Evolutionary conservation across 192 early-diverging fungal genomes (phyloP).

Genomic region (Umbelopsis isabellina): DNA sequence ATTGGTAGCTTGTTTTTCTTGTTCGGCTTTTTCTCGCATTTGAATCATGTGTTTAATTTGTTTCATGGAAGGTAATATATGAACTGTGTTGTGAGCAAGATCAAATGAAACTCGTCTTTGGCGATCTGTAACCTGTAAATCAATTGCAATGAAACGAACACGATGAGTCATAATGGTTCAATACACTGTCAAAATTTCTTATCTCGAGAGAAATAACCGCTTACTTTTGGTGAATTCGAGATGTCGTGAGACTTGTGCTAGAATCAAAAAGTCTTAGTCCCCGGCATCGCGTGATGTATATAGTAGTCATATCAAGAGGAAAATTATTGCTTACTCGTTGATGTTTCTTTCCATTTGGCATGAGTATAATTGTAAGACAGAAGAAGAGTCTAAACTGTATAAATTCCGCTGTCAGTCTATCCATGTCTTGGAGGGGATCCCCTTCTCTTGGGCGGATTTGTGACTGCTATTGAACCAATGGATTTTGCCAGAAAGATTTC

Average conservation of each 20-base stretch:
- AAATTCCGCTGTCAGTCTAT: neutral
- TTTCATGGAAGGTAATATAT: conserved; percentile 39
- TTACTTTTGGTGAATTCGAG: conserved; percentile 1
- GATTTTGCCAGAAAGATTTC: no score
- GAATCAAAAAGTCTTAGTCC: neutral
- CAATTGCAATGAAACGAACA: neutral
- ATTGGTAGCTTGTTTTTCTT: conserved; percentile 24
- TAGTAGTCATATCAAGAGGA: neutral
- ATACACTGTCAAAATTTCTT: neutral
- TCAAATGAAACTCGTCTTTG: conserved; percentile 43
- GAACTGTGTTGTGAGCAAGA: conserved; percentile 40
- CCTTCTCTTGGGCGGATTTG: no score
- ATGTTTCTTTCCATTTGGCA: conserved; percentile 12
- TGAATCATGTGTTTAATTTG: conserved; percentile 33
- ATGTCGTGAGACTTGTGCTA: conserved; percentile 15
- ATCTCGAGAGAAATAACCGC: neutral
- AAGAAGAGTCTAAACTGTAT: neutral
- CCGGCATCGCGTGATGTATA: neutral
- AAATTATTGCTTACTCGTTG: neutral
- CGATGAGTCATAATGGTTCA: neutral
- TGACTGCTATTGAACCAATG: no score
- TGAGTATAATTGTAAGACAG: neutral
- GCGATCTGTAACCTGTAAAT: conserved; percentile 3
- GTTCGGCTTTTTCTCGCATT: conserved; percentile 29
- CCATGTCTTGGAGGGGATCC: no score